Evolutionary conservation across 2,329 filamentous ascomycete genomes (phyloP), one percentile per base, ranked within the genome.

Genomic region (Penicillium griseofulvum): DNA sequence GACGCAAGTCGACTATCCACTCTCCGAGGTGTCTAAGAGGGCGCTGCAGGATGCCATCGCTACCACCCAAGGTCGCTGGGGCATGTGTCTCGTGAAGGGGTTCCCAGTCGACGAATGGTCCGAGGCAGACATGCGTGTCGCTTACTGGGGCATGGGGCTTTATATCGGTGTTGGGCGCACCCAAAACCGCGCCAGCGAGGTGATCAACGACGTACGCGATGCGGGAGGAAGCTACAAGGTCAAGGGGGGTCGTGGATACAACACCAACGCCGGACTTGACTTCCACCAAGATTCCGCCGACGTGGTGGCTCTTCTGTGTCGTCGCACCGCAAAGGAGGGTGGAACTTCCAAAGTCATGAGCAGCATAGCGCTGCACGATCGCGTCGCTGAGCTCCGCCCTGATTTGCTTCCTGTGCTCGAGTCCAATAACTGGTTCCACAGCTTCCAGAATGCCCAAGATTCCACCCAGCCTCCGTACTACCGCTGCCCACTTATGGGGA

Each of bases 81-180:
- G 54, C 49, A 52, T 56, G 49, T 48, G 49, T 5, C 48, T 52
- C 7, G 43, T 52, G 19, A 56, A 56, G 34, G 48, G 49, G 10
- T 48, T 48, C 16, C 54, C 49, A 14, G 34, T 46, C 17, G 34
- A 52, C 19, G 36, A 52, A 28, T 56, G 49, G 49, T 34, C 31
- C 16, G 49, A 56, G 36, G 43, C 41, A 28, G 43, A 53, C 6
- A 51, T 48, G 49, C 43, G 49, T 16, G 49, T 48, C 61, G 49
- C 43, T 24, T 52, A 56, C 37, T 56, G 41, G 54, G 54, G 41
- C 14, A 52, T 67, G 1, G 78, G 81, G 63, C 86, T 75, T 36
- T 82, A 81, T 14, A 74, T 74, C 1, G 72, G 77, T 2, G 73
- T 75, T 53, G 86, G 76, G 5, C 83, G 85, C 62, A 87, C 85